Percentiles rank a stretch among this genome's conserved stretches.
These are phyloP conservation scores for Starmerella scarabaei DNA, from an alignment of 805 yeast species.

Conservation along the genomic window DNA sequence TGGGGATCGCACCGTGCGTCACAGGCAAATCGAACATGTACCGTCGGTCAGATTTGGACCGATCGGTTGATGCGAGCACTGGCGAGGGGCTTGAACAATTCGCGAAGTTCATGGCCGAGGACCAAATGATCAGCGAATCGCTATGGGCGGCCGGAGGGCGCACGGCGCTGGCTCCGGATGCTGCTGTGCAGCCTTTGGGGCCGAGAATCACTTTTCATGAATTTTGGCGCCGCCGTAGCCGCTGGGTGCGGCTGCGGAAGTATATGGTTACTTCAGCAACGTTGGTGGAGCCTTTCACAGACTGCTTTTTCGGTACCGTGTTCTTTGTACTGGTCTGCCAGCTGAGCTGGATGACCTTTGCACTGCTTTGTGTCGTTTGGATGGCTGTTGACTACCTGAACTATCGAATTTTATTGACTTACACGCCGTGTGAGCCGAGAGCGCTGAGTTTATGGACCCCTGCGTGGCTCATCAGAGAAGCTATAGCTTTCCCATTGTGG, in stretches of 20 bases:
- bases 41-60: constrained; percentile 44
- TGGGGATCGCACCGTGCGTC: constrained; percentile 74
- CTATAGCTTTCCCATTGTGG: constrained; percentile 77
- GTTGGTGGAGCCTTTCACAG: constrained; percentile 75
- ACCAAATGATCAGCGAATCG: constrained; percentile 81
- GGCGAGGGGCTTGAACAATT: constrained; percentile 49
- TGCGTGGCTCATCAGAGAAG: constrained; percentile 58
- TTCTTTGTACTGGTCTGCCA: constrained; percentile 22
- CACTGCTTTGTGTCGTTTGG: constrained; percentile 40
- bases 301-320: constrained; percentile 45
- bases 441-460: constrained; percentile 27
- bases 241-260: constrained; percentile 79
- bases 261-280: constrained; percentile 84
- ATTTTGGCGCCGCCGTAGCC: constrained; percentile 52
- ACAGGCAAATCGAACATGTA: constrained; percentile 81
- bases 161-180: constrained; percentile 68
- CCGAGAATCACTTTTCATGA: constrained; percentile 32
- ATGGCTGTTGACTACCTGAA: constrained; percentile 49
- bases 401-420: constrained; percentile 24
- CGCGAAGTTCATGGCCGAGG: constrained; percentile 78
- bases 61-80: constrained; percentile 23
- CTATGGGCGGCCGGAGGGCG: constrained; percentile 65
- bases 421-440: constrained; percentile 8
- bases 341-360: constrained; percentile 27
- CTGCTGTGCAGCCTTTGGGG: constrained; percentile 60